A percentile compares a stretch with the other conserved stretches of the same genome.
These are phyloP conservation scores for Aquilaria agallochum DNA, from an alignment of 441 rosid species.

Conservation along the genomic window DNA sequence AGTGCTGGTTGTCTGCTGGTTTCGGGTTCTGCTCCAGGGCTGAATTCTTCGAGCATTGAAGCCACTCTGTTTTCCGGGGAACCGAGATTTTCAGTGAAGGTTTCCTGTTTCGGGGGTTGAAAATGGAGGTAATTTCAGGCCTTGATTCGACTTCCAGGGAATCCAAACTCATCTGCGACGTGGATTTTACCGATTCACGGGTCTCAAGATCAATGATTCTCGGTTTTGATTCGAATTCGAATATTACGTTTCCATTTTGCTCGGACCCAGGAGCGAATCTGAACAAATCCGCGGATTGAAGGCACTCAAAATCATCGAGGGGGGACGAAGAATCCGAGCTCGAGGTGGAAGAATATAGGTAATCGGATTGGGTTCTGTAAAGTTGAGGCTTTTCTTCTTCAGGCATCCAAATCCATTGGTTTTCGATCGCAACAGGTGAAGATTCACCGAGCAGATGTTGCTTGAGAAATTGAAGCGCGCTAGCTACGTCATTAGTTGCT, in stretches of 20 bases:
- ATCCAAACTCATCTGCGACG: no score
- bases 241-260: slow-evolving; percentile 16
- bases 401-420: background rate
- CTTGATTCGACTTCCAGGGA: no score
- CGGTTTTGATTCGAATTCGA: slow-evolving; percentile 16
- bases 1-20: slow-evolving; percentile 38
- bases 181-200: no score
- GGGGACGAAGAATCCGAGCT: slow-evolving; percentile 19
- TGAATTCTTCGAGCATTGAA: slow-evolving; percentile 27
- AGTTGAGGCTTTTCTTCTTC: slow-evolving; percentile 11
- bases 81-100: slow-evolving; percentile 42
- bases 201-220: no score
- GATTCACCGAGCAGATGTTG: no score
- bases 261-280: slow-evolving; percentile 12
- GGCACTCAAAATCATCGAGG: slow-evolving; percentile 11
- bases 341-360: slow-evolving; percentile 14
- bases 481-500: no score
- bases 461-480: no score
- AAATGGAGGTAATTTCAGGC: background rate
- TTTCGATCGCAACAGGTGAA: no score
- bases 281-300: slow-evolving; percentile 20
- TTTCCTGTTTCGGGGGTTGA: slow-evolving; percentile 22
- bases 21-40: slow-evolving; percentile 11
- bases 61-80: slow-evolving; percentile 45
- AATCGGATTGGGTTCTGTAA: slow-evolving; percentile 11